Conservation (phyloP, 78 protist species). For the Chrysochromulina tobinii region DNA sequence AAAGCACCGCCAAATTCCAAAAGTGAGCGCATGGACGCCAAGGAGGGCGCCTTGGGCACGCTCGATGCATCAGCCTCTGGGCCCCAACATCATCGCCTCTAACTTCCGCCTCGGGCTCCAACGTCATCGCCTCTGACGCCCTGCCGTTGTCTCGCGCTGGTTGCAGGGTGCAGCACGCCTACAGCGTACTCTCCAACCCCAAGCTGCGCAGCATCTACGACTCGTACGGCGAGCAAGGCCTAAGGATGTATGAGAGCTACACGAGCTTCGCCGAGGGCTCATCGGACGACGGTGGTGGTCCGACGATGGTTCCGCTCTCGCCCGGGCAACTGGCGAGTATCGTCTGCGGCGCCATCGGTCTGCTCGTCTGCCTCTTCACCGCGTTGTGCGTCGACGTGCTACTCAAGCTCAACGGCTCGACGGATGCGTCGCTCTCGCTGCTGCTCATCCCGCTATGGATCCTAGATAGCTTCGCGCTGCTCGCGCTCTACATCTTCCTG, state of each 20-base stretch:
- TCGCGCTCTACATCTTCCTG: too few relatives aligned
- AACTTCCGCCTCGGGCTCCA: too few relatives aligned
- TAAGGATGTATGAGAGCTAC: background rate
- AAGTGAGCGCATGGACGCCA: background rate
- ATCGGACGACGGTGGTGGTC: background rate
- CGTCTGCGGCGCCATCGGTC: background rate
- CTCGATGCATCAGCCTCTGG: too few relatives aligned
- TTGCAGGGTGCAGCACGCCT: conserved; percentile 47
- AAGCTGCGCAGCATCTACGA: conserved; percentile 61
- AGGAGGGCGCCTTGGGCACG: too few relatives aligned
- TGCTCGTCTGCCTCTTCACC: background rate
- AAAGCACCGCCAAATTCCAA: conserved; percentile 1
- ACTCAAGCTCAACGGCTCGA: background rate
- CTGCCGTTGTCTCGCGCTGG: too few relatives aligned
- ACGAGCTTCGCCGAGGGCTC: background rate
- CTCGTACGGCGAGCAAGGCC: conserved; percentile 43
- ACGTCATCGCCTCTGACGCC: too few relatives aligned
- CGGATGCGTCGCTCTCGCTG: background rate
- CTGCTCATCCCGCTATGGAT: background rate
- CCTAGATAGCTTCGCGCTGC: background rate
- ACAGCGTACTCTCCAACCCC: conserved; percentile 43
- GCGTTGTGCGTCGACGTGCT: background rate
- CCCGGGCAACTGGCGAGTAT: background rate
- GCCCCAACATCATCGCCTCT: too few relatives aligned
- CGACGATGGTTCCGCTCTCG: background rate